Base-by-base conservation (phyloP, 2,329 filamentous ascomycete genomes). In the Aplosporella prunicola region DNA sequence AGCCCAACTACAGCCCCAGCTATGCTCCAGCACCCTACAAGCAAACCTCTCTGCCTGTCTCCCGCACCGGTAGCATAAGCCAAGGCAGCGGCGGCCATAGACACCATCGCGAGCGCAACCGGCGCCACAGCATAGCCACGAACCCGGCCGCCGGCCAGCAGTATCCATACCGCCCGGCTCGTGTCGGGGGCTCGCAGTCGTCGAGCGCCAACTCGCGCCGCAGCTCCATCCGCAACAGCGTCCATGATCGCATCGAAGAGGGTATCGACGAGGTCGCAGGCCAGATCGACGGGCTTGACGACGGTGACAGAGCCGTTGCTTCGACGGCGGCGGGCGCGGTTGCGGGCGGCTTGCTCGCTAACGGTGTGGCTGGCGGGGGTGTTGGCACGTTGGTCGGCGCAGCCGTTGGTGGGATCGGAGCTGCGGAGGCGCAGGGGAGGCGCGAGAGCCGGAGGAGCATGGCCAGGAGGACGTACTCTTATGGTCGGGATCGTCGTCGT, bases 251-350 rank as follows among this genome's bases (percentile, higher is more conserved):
- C 46, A 50, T 29, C 20, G 11, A 22, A 38, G 53, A 46, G 47
- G 46, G 40, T 45, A 50, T 29, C 20, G 11, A 22, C 39, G 53
- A 46, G 47, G 52, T 47, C 51, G 48, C 41, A 47, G 55, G 43
- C 45, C 46, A 51, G 49, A 51, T 49, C 50, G 51, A 48, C 41
- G 53, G 56, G 40, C 27, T 51, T 7, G 39, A 39, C 22, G 17
- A 14, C 43, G 49, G 51, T 23, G 55, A 57, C 20, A 51, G 49
- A 42, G 48, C 48, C 40, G 42, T 58, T 45, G 53, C 53, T 31
- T 56, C 57, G 45, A 52, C 52, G 39, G 48, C 56, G 47, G 55
- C 50, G 51, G 57, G 57, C 56, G 57, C 56, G 52, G 56, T 60
- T 47, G 57, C 52, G 28, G 57, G 57, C 41, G 57, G 56, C 32